Base-by-base conservation (phyloP, 2,329 filamentous ascomycete species). In the Chaetomium olivaceum region DNA sequence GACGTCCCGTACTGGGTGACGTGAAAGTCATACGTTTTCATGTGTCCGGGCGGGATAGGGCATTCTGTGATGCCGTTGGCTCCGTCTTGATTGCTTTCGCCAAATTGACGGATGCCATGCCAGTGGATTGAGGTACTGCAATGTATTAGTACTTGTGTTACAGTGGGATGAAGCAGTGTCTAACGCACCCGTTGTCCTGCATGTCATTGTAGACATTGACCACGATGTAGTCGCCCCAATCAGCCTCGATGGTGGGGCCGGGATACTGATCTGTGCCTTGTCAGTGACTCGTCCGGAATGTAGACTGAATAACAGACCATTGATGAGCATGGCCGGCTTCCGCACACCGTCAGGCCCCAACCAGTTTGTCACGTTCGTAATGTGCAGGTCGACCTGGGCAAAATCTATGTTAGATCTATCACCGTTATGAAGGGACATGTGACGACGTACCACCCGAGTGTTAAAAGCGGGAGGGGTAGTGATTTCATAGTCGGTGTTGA, bases 101-200 rank as follows among this genome's bases (percentile, higher is more conserved):
- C 74, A 21, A 78, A 76, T 70, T 82, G 80, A 5, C 81, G 75
- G 14, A 83, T 72, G 23, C 81, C 81, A 63, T 83, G 81, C 80
- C 80, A 83, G 68, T 83, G 81, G 36, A 83, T 75, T 0, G 79
- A 77, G 1, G 79, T 80, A 27, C 76, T 58, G 12, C 21, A 3
- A 16, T 75, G 48, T 27, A 16, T 56, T 16, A 7, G 36, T 8
- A n/a, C 19, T 46, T 9, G n/a, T 19, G 19, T 21, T 9, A 6
- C 5, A 11, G 39, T 19, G 14, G 19, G 39, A 43, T 19, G 14
- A 9, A 46, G 12, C 43, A 8, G 43, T 8, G 1, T 27, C 11
- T 43, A 16, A n/a, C 69, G 36, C 25, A 68, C 69, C 70, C 70
- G 6, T 74, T 71, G 36, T 73, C 67, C 61, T 76, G 72, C 73